phyloP scores from a whole-genome alignment of 257 asterid genomes.

The Catharanthus roseus region DNA sequence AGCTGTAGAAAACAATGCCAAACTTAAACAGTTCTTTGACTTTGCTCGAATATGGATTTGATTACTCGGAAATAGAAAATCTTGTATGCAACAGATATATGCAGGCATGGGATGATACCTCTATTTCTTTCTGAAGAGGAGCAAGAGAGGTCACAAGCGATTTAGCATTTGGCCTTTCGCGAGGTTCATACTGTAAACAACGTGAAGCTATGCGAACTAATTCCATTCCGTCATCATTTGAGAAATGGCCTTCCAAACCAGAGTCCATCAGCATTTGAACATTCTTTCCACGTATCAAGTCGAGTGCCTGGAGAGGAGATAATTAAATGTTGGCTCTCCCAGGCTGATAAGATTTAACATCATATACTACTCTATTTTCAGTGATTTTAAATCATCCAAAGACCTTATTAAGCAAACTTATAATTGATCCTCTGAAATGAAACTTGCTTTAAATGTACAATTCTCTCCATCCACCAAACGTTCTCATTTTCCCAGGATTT shows the following conservation, averaged over 20 bases:
- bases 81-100: not conserved
- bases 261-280: constrained; percentile 42
- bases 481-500: not conserved
- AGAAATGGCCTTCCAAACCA: constrained; percentile 41
- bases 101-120: constrained; percentile 17
- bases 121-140: constrained; percentile 37
- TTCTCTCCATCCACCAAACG: not conserved
- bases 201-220: constrained; percentile 35
- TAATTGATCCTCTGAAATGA: not conserved
- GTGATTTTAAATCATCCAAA: not conserved
- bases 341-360: not conserved
- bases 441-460: not conserved
- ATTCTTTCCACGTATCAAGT: constrained; percentile 41
- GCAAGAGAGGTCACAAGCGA: constrained; percentile 34
- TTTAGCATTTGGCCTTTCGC: constrained; percentile 40
- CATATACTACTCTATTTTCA: not conserved
- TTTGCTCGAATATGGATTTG: not conserved
- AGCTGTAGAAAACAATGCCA: not conserved
- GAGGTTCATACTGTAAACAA: constrained; percentile 45
- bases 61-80: not conserved
- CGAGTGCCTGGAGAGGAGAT: constrained; percentile 36
- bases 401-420: not conserved
- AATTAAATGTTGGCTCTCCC: not conserved
- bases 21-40: not conserved
- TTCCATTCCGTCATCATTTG: constrained; percentile 39